Base-by-base conservation (phyloP, 1,284 basidiomycete species). In the Coniophora puteana region DNA sequence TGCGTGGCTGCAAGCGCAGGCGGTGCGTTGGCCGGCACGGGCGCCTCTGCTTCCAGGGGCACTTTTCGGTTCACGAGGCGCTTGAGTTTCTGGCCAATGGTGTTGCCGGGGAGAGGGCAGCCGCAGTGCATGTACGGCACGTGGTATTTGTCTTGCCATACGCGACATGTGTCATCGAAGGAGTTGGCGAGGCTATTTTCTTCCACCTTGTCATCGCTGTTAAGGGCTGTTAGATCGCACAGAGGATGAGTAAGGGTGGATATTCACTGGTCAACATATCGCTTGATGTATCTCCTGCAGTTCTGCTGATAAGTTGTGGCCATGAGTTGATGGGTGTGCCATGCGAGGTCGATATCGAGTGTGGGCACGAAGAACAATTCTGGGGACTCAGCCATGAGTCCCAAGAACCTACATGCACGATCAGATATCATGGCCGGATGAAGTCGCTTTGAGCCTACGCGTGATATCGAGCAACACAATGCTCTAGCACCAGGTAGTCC, bases 101-200 rank as follows among this genome's bases (percentile, higher is more conserved):
- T 71, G 17, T 62, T 56, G 3, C 67, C 71, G 0, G 71, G 68
- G 2, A 67, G 53, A 1, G 72, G 68, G 43, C 72, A 74, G 1
- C 72, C 71, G 33, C 74, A 75, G 45, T 74, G 61, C 1, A 62
- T 69, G 51, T 75, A 76, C 4, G 62, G 59, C 3, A 73, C 54
- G 2, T 53, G 47, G 48, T 67, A 76, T 4, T 67, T 65, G 26
- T 61, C 51, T 62, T 69, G 41, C 73, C 73, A 75, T 16, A 64
- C 65, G 11, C 61, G 63, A 38, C 66, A 71, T 2, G 72, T 74
- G 5, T 61, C 41, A 23, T 76, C 70, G 39, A 75, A 74, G 1
- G 64, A 56, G 0, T 58, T 58, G 1, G 70, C 58, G 1, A 76
- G 62, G n/a, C 57, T 51, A n/a, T 56, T 49, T 41, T 68, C 66